Evolutionary conservation across 306 rosid genomes (phyloP).

Genomic region (Vigna trinervia): DNA sequence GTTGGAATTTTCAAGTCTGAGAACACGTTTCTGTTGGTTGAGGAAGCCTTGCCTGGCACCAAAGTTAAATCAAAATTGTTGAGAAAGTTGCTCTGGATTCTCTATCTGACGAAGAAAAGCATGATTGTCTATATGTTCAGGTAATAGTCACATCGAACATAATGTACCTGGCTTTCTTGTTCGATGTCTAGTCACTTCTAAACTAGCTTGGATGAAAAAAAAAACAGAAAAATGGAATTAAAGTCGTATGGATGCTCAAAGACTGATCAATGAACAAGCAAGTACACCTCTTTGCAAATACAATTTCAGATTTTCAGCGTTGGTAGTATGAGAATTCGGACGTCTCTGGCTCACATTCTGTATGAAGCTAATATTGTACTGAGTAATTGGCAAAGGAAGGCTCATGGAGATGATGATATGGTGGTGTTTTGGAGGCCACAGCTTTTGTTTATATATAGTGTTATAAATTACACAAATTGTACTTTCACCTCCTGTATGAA

Average conservation of each 20-base stretch:
- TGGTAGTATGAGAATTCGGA: not conserved
- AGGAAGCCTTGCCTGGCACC: conserved; percentile 22
- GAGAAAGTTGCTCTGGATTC: conserved; percentile 33
- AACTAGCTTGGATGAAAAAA: not conserved
- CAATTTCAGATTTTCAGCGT: not conserved
- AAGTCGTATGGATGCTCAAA: not conserved
- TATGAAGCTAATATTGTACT: not conserved
- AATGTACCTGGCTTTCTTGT: not conserved
- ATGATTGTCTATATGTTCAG: conserved; percentile 12
- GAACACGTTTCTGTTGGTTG: not conserved
- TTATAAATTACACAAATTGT: too few relatives aligned
- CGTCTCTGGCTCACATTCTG: not conserved
- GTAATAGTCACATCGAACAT: not conserved
- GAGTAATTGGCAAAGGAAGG: not conserved
- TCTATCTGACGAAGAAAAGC: conserved; percentile 25
- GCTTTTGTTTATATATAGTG: too few relatives aligned
- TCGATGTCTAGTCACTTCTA: not conserved
- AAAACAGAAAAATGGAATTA: not conserved
- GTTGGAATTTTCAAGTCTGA: too few relatives aligned
- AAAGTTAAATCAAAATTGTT: conserved; percentile 18
- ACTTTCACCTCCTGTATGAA: too few relatives aligned
- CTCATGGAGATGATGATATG: not conserved
- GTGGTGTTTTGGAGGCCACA: too few relatives aligned
- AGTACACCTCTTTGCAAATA: not conserved
- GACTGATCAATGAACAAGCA: not conserved